These are phyloP conservation scores for Piper longum DNA, from an alignment of 164 flowering plant genomes.

Conservation along the genomic window DNA sequence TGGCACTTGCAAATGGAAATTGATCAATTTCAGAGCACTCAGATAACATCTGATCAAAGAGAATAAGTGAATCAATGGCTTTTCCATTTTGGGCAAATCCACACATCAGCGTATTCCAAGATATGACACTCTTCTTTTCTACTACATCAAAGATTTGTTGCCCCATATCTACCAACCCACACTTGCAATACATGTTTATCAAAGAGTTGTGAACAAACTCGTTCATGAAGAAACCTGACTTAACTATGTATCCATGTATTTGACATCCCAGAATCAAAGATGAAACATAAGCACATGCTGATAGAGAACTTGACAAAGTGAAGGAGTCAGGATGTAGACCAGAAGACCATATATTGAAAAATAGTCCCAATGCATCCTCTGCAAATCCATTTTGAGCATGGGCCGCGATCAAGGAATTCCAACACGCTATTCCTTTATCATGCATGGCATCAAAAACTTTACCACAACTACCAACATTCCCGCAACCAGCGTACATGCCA, in stretches of 20 bases:
- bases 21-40: conserved; percentile 31
- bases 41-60: conserved; percentile 48
- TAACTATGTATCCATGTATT: conserved; percentile 39
- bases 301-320: conserved; percentile 43
- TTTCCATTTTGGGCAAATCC: conserved; percentile 59
- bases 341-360: conserved; percentile 26
- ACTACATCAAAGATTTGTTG: conserved; percentile 21
- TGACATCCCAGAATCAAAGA: conserved; percentile 34
- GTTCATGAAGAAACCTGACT: conserved; percentile 23
- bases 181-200: conserved; percentile 65
- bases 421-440: conserved; percentile 29
- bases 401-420: conserved; percentile 59
- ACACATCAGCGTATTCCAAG: conserved; percentile 74
- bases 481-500: conserved; percentile 43
- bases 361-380: conserved; percentile 32
- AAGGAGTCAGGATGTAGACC: conserved; percentile 50
- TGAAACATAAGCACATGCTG: conserved; percentile 42
- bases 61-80: conserved; percentile 39
- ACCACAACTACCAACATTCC: conserved; percentile 19
- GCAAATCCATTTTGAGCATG: conserved; percentile 32
- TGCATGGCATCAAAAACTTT: conserved; percentile 21
- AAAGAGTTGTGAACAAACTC: conserved; percentile 62
- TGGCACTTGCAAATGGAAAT: conserved; percentile 43
- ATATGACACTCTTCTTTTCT: conserved; percentile 26
- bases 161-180: conserved; percentile 45